A percentile compares a stretch with the other conserved stretches of the same genome.
These are phyloP conservation scores for Erythrophleum fordii DNA, from an alignment of 306 rosid species.

Conservation along the genomic window DNA sequence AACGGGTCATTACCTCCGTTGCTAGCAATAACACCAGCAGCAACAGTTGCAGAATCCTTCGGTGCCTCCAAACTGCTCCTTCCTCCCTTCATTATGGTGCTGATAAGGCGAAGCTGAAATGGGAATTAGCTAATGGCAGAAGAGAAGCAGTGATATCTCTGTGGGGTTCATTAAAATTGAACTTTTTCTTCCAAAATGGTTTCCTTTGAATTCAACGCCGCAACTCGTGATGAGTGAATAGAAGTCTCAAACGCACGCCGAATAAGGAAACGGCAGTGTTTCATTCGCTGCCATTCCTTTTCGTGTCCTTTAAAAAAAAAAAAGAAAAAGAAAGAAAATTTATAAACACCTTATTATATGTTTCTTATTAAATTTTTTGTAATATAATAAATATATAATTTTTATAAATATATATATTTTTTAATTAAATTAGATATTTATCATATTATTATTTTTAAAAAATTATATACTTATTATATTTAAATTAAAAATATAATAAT, in stretches of 20 bases:
- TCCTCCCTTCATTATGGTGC: slow-evolving; percentile 48
- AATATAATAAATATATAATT: too few relatives aligned
- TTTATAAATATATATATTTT: too few relatives aligned
- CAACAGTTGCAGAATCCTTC: slow-evolving; percentile 17
- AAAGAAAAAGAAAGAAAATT: not conserved
- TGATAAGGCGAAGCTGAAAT: not conserved
- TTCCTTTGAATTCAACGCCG: not conserved
- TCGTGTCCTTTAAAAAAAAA: not conserved
- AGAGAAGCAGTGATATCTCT: not conserved
- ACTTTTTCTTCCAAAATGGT: not conserved
- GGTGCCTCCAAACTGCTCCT: slow-evolving; percentile 49
- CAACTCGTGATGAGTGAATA: not conserved
- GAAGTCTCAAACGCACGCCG: not conserved
- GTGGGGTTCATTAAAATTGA: not conserved
- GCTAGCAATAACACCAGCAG: slow-evolving; percentile 1
- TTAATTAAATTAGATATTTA: too few relatives aligned
- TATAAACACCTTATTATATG: not conserved
- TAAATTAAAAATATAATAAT: too few relatives aligned
- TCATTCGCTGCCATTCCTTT: not conserved
- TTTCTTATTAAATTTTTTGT: too few relatives aligned
- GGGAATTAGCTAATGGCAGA: not conserved
- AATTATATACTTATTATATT: too few relatives aligned
- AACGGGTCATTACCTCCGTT: slow-evolving; percentile 24
- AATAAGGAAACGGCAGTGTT: not conserved
- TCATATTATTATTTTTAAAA: too few relatives aligned